These are phyloP conservation scores for Zasmidium citrigriseum DNA, from an alignment of 2,329 filamentous ascomycete genomes.

Conservation along the genomic window DNA sequence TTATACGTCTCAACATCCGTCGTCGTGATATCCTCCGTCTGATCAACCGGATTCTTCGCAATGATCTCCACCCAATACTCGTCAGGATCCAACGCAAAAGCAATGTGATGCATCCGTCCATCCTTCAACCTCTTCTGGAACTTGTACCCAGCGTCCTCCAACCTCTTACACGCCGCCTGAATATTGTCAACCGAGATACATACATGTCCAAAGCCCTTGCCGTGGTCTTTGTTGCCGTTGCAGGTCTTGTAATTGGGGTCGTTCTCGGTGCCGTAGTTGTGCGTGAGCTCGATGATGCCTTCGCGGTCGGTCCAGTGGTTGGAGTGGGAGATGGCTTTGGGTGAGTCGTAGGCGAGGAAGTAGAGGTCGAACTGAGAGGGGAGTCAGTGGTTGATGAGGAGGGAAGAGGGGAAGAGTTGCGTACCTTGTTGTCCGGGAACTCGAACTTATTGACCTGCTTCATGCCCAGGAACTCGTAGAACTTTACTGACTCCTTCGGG, in stretches of 20 bases:
- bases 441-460: constrained; percentile 77
- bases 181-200: constrained; percentile 71
- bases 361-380: constrained; percentile 49
- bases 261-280: constrained; percentile 85
- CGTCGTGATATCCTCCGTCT: constrained; percentile 69
- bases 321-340: constrained; percentile 71
- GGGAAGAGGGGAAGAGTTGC: too few relatives aligned
- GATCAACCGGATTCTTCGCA: constrained; percentile 68
- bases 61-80: constrained; percentile 72
- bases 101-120: constrained; percentile 83
- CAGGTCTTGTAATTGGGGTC: constrained; percentile 77
- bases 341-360: constrained; percentile 86
- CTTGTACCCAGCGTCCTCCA: constrained; percentile 85
- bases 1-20: constrained; percentile 65
- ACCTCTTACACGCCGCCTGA: constrained; percentile 82
- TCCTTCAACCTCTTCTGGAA: constrained; percentile 96
- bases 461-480: constrained; percentile 92
- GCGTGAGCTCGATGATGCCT: constrained; percentile 79
- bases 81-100: constrained; percentile 39
- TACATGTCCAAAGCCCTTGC: constrained; percentile 80
- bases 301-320: constrained; percentile 73
- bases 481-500: constrained; percentile 78
- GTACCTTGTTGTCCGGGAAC: constrained; percentile 85
- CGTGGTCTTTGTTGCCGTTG: constrained; percentile 89
- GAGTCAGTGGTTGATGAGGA: too few relatives aligned